Base-by-base conservation (phyloP, 164 flowering plant species). In the Umbellularia californica region DNA sequence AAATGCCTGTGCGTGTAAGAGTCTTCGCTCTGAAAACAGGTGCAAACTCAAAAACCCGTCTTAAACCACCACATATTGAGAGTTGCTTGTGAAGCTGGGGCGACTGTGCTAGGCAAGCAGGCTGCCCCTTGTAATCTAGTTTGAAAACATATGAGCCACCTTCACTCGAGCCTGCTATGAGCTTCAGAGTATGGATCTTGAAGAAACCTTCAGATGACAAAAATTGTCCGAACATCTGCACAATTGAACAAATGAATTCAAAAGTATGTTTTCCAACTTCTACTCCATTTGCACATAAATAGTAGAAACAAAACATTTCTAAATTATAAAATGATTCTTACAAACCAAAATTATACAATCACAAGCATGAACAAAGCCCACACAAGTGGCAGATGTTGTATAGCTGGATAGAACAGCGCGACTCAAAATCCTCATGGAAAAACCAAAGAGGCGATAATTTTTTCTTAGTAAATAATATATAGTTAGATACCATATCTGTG, bases 51-150 rank as follows among this genome's bases (percentile, higher is more conserved):
- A 91, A 94, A 47, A 96, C 99, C 65, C 98, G 90, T 9, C 83
- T 87, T 84, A 92, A 90, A 78, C 89, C 95, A 81, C 97, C 98
- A 83, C 93, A 90, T 2, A 96, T 91, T 24, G 94, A 78, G 90
- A 96, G 91, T 79, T 96, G 99, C 83, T 96, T 96, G 87, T 94
- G 98, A 81, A 91, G 97, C 77, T 96, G 99, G 66, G 99, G 97
- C 73, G 99, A 96, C 76, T 96, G 99, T 25, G 98, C 99, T 69
- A 96, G 81, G 83, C 99, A 96, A 15, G 98, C 99, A 73, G 98
- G 91, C 58, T 79, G 89, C 3, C 98, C 98, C 80, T 89, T 92
- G 84, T 96, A 96, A 70, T 94, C 97, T 72, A 96, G 84, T 74
- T 68, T 87, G 83, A 96, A 96, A 69, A 96, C 98, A 80, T 97